Conservation (phyloP, 495 filamentous ascomycete species). For the Niebla homalea region DNA sequence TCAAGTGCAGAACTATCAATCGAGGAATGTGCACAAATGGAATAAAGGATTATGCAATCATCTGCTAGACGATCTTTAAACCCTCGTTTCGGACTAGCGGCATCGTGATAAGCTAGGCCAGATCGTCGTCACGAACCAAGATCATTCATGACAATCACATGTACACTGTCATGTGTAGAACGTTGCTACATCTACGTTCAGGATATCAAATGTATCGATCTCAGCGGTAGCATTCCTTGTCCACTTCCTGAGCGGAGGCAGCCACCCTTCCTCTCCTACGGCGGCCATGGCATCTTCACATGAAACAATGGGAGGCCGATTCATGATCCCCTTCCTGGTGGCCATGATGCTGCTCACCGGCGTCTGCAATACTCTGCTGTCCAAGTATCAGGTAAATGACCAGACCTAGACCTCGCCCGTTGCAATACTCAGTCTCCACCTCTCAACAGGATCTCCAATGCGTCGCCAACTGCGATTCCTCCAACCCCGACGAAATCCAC, state of each 20-base stretch:
- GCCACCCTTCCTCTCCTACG: not conserved
- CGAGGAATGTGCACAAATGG: too few species aligned
- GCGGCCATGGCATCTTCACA: not conserved
- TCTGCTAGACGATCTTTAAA: too few species aligned
- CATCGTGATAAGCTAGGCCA: too few species aligned
- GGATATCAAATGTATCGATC: not conserved
- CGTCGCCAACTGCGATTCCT: conserved; percentile 72
- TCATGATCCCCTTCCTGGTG: conserved; percentile 67
- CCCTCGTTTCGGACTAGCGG: too few species aligned
- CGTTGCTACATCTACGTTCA: not conserved
- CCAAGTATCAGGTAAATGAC: conserved; percentile 73
- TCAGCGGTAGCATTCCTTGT: not conserved
- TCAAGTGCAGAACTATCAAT: too few species aligned
- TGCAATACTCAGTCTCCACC: not conserved
- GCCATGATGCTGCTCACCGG: conserved; percentile 86
- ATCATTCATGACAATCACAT: not conserved
- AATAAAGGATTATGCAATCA: too few species aligned
- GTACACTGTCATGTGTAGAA: not conserved
- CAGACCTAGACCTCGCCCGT: not conserved
- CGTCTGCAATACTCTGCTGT: conserved; percentile 92
- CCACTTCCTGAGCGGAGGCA: not conserved
- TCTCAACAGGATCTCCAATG: conserved; percentile 78
- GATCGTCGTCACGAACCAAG: too few species aligned
- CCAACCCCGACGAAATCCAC: conserved; percentile 49
- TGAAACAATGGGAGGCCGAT: conserved; percentile 39